Evolutionary conservation across 257 asterid species (phyloP).

Genomic region (Solanum ossicruentum): DNA sequence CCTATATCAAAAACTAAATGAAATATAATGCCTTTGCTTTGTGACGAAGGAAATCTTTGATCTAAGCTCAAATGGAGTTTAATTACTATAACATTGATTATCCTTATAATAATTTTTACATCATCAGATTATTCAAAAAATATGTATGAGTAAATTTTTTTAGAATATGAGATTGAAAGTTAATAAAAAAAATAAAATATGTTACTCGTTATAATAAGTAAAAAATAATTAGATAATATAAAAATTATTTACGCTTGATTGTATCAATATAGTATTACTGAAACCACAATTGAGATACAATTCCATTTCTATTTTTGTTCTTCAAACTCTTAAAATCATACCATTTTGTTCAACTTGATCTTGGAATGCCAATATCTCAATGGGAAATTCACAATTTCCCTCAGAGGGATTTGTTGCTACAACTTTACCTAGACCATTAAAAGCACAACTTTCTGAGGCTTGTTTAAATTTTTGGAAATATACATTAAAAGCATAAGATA

Average conservation of each 20-base stretch:
- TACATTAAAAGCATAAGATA: slow-evolving; percentile 43
- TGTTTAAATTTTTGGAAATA: slow-evolving; percentile 28
- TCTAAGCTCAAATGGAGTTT: too few relatives aligned
- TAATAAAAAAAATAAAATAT: not conserved
- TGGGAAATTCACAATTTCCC: slow-evolving; percentile 7
- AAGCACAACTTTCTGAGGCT: slow-evolving; percentile 2
- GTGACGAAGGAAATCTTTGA: not conserved
- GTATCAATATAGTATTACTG: too few relatives aligned
- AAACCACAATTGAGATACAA: not conserved
- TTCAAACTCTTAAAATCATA: not conserved
- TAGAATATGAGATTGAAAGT: not conserved
- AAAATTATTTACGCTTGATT: not conserved
- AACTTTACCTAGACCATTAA: slow-evolving; percentile 19
- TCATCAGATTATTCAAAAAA: not conserved
- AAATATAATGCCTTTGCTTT: not conserved
- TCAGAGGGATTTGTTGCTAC: slow-evolving; percentile 17
- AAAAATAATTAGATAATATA: not conserved
- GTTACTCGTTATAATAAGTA: not conserved
- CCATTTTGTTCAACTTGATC: not conserved
- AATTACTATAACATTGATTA: too few relatives aligned
- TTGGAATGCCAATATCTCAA: slow-evolving; percentile 1
- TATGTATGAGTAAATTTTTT: not conserved
- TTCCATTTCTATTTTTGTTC: not conserved
- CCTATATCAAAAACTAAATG: not conserved
- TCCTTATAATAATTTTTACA: not conserved